Evolutionary conservation across 208 protist genomes (phyloP).

Genomic region (Vickermania spadyakhi): DNA sequence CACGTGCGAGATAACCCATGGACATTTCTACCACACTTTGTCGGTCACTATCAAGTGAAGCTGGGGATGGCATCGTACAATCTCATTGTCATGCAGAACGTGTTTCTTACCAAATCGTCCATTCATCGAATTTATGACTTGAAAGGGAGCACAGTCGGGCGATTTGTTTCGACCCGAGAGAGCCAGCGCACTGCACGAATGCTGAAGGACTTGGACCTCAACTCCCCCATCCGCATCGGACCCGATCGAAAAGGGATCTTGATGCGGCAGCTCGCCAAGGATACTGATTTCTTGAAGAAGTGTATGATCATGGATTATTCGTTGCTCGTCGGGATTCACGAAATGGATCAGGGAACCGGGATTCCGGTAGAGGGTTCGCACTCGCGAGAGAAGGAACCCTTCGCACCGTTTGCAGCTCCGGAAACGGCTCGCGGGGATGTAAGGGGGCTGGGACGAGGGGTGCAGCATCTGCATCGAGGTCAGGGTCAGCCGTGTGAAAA

Average conservation of each 20-base stretch:
- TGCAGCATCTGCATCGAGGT: background rate
- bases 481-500: conserved; percentile 21
- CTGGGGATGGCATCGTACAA: conserved; percentile 57
- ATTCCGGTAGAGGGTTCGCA: conserved; percentile 1
- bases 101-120: conserved; percentile 84
- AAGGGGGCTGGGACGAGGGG: background rate
- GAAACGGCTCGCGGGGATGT: background rate
- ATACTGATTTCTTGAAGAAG: conserved; percentile 81
- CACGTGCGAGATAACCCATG: conserved; percentile 84
- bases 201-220: conserved; percentile 90
- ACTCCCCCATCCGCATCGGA: conserved; percentile 70
- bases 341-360: conserved; percentile 17
- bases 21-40: conserved; percentile 89
- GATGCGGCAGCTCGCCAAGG: conserved; percentile 79
- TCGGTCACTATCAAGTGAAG: conserved; percentile 74
- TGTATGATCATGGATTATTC: conserved; percentile 92
- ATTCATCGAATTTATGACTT: conserved; percentile 92
- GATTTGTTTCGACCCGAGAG: conserved; percentile 74
- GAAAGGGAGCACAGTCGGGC: conserved; percentile 90
- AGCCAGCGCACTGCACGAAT: conserved; percentile 75
- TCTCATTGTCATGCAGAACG: conserved; percentile 93
- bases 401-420: background rate
- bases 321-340: conserved; percentile 87
- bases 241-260: conserved; percentile 43
- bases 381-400: background rate